A percentile compares a stretch with the other conserved stretches of the same genome.
These are phyloP conservation scores for Annulohypoxylon nitens DNA, from an alignment of 495 filamentous ascomycete species.

Conservation along the genomic window DNA sequence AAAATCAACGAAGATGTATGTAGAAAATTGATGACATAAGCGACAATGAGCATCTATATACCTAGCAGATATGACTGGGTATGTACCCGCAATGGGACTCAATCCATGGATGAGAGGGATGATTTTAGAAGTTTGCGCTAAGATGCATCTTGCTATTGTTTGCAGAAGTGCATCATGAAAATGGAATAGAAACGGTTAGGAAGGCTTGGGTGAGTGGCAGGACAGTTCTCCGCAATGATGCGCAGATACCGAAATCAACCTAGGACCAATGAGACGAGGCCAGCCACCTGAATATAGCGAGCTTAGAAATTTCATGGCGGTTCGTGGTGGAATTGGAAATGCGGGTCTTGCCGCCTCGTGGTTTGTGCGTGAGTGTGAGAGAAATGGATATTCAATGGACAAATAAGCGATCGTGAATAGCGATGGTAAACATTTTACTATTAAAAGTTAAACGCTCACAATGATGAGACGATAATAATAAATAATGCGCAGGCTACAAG, in stretches of 20 bases:
- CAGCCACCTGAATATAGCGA: slow-evolving; percentile 33
- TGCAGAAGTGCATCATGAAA: slow-evolving; percentile 24
- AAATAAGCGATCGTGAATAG: slow-evolving; percentile 2
- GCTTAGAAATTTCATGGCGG: slow-evolving; percentile 13
- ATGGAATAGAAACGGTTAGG: slow-evolving; percentile 27
- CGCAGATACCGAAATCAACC: slow-evolving; percentile 38
- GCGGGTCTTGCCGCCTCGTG: slow-evolving; percentile 4
- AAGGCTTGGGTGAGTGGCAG: slow-evolving; percentile 11
- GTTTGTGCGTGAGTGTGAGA: neutral
- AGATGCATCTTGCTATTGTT: slow-evolving; percentile 19
- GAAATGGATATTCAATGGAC: neutral
- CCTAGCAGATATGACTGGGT: neutral
- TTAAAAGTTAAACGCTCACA: slow-evolving; percentile 29
- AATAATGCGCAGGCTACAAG: slow-evolving; percentile 21
- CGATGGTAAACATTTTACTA: slow-evolving; percentile 25
- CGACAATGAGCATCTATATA: neutral
- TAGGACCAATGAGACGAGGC: slow-evolving; percentile 31
- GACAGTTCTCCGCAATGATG: slow-evolving; percentile 45
- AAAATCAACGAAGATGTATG: neutral
- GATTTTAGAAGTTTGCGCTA: slow-evolving; percentile 6
- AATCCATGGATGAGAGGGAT: neutral
- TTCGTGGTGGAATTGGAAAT: slow-evolving; percentile 29
- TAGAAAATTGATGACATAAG: neutral
- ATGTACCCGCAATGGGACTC: neutral
- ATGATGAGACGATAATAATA: slow-evolving; percentile 17